Evolutionary conservation across 2,329 filamentous ascomycete species (phyloP).

Genomic region (Alternaria dauci): DNA sequence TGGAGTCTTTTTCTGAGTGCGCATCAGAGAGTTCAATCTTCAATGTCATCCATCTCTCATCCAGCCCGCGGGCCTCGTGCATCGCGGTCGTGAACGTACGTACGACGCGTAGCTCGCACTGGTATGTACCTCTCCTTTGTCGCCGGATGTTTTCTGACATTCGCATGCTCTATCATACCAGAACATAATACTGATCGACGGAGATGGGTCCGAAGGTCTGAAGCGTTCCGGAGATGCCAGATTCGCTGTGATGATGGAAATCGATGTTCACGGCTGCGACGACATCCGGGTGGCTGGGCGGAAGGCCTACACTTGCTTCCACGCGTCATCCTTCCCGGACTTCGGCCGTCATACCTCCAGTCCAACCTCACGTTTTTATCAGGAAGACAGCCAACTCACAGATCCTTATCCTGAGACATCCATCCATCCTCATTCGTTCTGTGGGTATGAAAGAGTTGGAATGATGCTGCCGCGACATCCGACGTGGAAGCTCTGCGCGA

Average conservation of each 20-base stretch:
- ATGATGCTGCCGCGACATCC: neutral
- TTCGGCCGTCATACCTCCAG: neutral
- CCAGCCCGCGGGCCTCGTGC: constrained; percentile 2
- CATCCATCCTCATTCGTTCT: neutral
- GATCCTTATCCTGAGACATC: neutral
- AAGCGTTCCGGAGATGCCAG: neutral
- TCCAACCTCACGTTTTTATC: neutral
- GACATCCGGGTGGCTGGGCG: neutral
- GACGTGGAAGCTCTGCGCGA: neutral
- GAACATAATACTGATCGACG: neutral
- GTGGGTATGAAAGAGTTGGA: neutral
- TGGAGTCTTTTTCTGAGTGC: neutral
- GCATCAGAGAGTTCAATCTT: neutral
- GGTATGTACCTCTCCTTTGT: neutral
- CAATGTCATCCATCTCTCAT: neutral
- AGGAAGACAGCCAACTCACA: neutral
- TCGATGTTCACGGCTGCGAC: neutral
- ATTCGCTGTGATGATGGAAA: neutral
- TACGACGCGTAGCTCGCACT: neutral
- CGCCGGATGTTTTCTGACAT: neutral
- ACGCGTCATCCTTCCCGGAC: constrained; percentile 7
- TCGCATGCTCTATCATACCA: neutral
- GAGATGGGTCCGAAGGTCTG: fast-evolving
- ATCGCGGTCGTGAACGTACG: neutral
- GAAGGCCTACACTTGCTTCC: constrained; percentile 6